These are phyloP conservation scores for Melampsora larici-populina DNA, from an alignment of 1,284 basidiomycete species.

Conservation along the genomic window DNA sequence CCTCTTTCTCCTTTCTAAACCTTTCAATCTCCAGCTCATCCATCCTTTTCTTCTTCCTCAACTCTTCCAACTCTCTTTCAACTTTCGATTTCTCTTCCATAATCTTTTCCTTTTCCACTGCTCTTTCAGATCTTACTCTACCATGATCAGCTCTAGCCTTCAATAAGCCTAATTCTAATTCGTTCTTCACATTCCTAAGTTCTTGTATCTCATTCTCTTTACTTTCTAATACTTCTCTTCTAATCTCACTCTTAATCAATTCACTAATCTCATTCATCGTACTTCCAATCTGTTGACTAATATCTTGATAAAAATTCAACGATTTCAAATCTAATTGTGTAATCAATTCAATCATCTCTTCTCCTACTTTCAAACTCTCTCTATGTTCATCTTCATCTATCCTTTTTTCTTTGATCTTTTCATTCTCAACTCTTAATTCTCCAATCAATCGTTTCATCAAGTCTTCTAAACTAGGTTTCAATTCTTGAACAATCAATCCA, in stretches of 20 bases:
- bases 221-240: not conserved
- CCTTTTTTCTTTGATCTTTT: not conserved
- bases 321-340: slow-evolving; percentile 11
- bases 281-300: slow-evolving; percentile 16
- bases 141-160: slow-evolving; percentile 39
- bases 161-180: slow-evolving; percentile 19
- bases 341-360: slow-evolving; percentile 11
- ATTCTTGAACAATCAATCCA: slow-evolving; percentile 68
- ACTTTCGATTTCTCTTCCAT: slow-evolving; percentile 16
- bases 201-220: slow-evolving; percentile 22
- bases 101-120: slow-evolving; percentile 27
- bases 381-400: not conserved
- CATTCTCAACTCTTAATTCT: no score
- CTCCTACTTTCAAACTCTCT: not conserved
- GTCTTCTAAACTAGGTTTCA: slow-evolving; percentile 65
- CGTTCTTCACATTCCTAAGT: slow-evolving; percentile 12
- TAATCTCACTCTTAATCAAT: slow-evolving; percentile 6
- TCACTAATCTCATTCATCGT: not conserved
- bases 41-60: not conserved
- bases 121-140: slow-evolving; percentile 36
- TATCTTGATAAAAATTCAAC: slow-evolving; percentile 21
- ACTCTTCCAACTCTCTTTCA: not conserved
- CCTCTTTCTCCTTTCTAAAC: no score
- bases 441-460: slow-evolving; percentile 51
- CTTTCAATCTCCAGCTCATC: not conserved